These are phyloP conservation scores for Calonectria pseudoreteaudii DNA, from an alignment of 2,329 filamentous ascomycete genomes.

Conservation along the genomic window DNA sequence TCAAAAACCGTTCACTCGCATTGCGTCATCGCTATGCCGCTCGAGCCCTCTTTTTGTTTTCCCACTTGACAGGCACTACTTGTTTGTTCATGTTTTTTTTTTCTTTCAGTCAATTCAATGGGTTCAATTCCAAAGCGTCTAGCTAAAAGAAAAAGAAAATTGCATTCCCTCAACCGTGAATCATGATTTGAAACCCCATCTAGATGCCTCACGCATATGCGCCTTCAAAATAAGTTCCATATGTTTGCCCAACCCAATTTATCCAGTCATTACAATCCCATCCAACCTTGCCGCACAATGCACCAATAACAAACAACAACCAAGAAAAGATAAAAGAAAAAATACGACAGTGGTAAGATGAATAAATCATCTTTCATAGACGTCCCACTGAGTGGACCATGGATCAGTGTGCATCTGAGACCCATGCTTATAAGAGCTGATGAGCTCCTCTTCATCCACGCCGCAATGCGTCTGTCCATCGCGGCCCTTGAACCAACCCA, in stretches of 20 bases:
- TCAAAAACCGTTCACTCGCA: background rate
- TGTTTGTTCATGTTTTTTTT: background rate
- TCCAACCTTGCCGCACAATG: background rate
- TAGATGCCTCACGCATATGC: constrained; percentile 9
- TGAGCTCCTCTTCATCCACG: constrained; percentile 80
- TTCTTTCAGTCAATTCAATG: background rate
- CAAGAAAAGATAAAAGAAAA: background rate
- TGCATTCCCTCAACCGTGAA: constrained; percentile 6
- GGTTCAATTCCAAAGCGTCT: constrained; percentile 5
- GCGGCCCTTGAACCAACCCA: constrained; percentile 81
- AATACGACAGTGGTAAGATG: constrained; percentile 6
- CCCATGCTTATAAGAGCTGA: constrained; percentile 74
- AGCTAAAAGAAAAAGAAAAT: background rate
- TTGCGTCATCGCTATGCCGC: background rate
- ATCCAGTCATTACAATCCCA: background rate
- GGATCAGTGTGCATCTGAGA: constrained; percentile 61
- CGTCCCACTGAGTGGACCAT: constrained; percentile 60
- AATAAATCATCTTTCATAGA: constrained; percentile 36
- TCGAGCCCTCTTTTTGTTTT: background rate
- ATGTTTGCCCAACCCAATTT: background rate
- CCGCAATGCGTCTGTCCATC: constrained; percentile 82
- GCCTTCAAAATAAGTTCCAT: background rate
- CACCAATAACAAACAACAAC: background rate
- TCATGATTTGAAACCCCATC: constrained; percentile 13
- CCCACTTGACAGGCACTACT: background rate